Conservation (phyloP, 192 early-diverging fungal species). For the Linnemannia schmuckeri region DNA sequence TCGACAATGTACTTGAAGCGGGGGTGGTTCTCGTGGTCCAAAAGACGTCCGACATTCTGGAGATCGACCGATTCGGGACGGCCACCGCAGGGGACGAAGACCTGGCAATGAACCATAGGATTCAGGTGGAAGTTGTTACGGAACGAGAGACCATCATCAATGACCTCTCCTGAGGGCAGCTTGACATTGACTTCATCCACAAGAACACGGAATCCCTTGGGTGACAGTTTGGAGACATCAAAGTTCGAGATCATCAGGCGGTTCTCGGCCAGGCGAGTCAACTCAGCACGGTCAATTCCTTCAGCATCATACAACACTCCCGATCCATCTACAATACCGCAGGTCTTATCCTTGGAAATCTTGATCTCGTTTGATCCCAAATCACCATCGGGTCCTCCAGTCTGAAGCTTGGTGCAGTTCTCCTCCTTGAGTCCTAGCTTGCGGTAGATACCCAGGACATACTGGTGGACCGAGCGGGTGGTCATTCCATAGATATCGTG, state of each 20-base stretch:
- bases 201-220: slow-evolving; percentile 92
- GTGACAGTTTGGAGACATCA: slow-evolving; percentile 81
- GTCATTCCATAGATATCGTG: slow-evolving; percentile 99
- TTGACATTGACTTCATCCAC: slow-evolving; percentile 93
- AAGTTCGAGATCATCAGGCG: slow-evolving; percentile 93
- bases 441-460: slow-evolving; percentile 96
- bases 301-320: slow-evolving; percentile 94
- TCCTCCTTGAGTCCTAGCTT: slow-evolving; percentile 87
- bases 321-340: slow-evolving; percentile 94
- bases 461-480: slow-evolving; percentile 99
- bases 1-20: slow-evolving; percentile 99
- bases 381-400: slow-evolving; percentile 98
- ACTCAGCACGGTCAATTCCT: slow-evolving; percentile 91
- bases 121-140: slow-evolving; percentile 98
- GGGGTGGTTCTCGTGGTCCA: slow-evolving; percentile 85
- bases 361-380: slow-evolving; percentile 99
- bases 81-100: slow-evolving; percentile 99
- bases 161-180: slow-evolving; percentile 87
- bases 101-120: slow-evolving; percentile 79
- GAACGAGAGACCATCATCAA: slow-evolving; percentile 92
- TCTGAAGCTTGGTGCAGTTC: slow-evolving; percentile 92
- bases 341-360: slow-evolving; percentile 96
- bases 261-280: slow-evolving; percentile 82
- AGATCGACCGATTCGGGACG: slow-evolving; percentile 97
- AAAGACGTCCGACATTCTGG: slow-evolving; percentile 83